Conservation (phyloP, 2,329 filamentous ascomycete genomes). For the Colletotrichum sp. region DNA sequence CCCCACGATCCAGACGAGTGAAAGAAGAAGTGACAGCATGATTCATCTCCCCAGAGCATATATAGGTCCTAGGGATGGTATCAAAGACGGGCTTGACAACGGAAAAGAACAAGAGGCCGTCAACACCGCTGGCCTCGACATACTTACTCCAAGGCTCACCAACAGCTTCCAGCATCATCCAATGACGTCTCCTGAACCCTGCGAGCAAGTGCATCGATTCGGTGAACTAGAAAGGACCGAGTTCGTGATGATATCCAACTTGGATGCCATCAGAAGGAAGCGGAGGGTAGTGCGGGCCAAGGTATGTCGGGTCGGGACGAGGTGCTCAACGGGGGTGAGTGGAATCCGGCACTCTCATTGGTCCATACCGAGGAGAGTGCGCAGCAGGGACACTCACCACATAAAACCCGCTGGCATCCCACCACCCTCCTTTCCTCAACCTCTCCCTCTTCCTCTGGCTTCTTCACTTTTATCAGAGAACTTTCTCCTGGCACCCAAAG, state of each 20-base stretch:
- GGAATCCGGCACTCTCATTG: conserved; percentile 12
- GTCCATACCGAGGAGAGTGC: conserved; percentile 5
- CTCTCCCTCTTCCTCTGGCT: conserved; percentile 1
- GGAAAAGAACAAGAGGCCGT: not conserved
- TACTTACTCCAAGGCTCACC: not conserved
- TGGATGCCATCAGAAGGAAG: not conserved
- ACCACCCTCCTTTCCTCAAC: conserved; percentile 10
- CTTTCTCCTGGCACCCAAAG: not conserved
- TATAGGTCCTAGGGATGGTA: not conserved
- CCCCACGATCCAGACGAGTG: not conserved
- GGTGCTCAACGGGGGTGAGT: not conserved
- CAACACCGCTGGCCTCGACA: not conserved
- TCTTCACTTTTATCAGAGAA: not conserved
- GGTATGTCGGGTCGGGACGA: not conserved
- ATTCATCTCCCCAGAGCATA: not conserved
- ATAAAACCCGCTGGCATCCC: conserved; percentile 22
- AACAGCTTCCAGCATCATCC: not conserved
- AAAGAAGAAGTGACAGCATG: not conserved
- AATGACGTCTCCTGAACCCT: not conserved
- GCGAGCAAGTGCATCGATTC: not conserved
- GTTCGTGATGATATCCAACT: not conserved
- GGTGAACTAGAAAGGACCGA: not conserved
- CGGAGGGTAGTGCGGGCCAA: not conserved
- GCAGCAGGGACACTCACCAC: conserved; percentile 15
- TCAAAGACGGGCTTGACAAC: not conserved